These are phyloP conservation scores for Fagopyrum tataricum DNA, from an alignment of 148 eudicot species.

Conservation along the genomic window DNA sequence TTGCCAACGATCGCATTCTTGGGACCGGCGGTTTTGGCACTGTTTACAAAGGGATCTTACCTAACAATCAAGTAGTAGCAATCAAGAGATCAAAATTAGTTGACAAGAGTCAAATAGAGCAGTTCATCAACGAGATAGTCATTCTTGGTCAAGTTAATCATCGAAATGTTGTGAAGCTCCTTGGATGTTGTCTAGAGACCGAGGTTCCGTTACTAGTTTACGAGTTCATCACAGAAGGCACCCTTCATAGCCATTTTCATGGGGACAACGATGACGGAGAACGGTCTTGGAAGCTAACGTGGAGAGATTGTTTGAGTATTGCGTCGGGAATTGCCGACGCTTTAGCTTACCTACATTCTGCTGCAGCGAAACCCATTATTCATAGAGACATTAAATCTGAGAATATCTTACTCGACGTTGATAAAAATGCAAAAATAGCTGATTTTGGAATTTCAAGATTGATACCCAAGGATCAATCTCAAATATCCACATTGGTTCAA, in stretches of 20 bases:
- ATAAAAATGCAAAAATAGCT: background rate
- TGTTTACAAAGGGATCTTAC: slow-evolving; percentile 6
- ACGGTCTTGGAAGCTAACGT: background rate
- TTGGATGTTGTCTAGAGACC: slow-evolving; percentile 11
- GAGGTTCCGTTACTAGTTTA: slow-evolving; percentile 8
- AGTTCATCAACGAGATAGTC: slow-evolving; percentile 1
- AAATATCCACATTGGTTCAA: slow-evolving; percentile 3
- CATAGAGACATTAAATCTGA: slow-evolving; percentile 13
- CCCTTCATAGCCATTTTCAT: background rate
- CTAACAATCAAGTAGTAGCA: slow-evolving; percentile 10
- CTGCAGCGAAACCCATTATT: background rate
- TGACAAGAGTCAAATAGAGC: slow-evolving; percentile 16
- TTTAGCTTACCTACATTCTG: slow-evolving; percentile 7
- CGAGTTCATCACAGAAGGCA: slow-evolving; percentile 8
- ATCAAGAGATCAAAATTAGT: slow-evolving; percentile 18
- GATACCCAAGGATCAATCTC: slow-evolving; percentile 9
- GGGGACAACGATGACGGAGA: background rate
- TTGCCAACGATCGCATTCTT: background rate
- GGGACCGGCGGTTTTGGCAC: slow-evolving; percentile 8
- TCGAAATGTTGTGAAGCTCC: background rate
- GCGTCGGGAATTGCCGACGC: slow-evolving; percentile 2
- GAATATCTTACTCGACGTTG: slow-evolving; percentile 3
- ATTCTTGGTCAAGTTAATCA: slow-evolving; percentile 2
- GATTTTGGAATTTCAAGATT: slow-evolving; percentile 13
- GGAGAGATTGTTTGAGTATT: background rate